Evolutionary conservation across 495 filamentous ascomycete genomes (phyloP).

Genomic region (Daldinia loculata): DNA sequence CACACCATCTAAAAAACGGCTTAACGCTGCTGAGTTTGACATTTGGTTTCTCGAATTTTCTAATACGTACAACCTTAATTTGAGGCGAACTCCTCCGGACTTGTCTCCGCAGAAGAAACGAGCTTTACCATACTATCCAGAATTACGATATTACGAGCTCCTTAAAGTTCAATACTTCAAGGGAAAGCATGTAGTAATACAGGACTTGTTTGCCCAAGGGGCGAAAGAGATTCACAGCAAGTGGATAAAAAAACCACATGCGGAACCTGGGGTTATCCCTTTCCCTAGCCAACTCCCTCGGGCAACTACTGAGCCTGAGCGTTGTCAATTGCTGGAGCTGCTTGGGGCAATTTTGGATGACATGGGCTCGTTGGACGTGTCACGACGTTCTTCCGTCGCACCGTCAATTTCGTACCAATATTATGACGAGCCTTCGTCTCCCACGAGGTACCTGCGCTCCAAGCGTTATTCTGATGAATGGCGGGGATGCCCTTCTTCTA

Average conservation of each 20-base stretch:
- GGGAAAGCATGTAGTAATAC: conserved; percentile 29
- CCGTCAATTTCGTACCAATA: conserved; percentile 1
- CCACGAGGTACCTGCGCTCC: conserved; percentile 14
- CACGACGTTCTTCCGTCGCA: conserved; percentile 21
- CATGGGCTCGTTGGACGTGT: conserved; percentile 12
- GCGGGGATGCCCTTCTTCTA: conserved; percentile 17
- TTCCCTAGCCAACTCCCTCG: conserved; percentile 30
- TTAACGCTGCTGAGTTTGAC: conserved; percentile 26
- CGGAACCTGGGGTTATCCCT: conserved; percentile 28
- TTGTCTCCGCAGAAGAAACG: conserved; percentile 29
- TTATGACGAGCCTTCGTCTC: conserved; percentile 26
- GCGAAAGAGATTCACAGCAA: conserved; percentile 41
- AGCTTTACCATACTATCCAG: conserved; percentile 32
- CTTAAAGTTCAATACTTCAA: conserved; percentile 36
- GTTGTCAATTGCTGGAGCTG: conserved; percentile 21
- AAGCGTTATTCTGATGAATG: conserved; percentile 34
- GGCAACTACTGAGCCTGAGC: conserved; percentile 39
- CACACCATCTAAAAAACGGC: conserved; percentile 26
- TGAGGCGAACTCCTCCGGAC: conserved; percentile 33
- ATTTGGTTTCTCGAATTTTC: conserved; percentile 48
- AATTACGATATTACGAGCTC: conserved; percentile 37
- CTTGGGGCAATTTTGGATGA: conserved; percentile 39
- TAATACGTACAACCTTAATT: conserved; percentile 41
- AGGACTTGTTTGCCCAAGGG: conserved; percentile 30
- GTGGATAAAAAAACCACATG: conserved; percentile 44